Evolutionary conservation across 2,329 filamentous ascomycete species (phyloP), one percentile per base, ranked within the genome.

Genomic region (Metarhizium anisopliae): DNA sequence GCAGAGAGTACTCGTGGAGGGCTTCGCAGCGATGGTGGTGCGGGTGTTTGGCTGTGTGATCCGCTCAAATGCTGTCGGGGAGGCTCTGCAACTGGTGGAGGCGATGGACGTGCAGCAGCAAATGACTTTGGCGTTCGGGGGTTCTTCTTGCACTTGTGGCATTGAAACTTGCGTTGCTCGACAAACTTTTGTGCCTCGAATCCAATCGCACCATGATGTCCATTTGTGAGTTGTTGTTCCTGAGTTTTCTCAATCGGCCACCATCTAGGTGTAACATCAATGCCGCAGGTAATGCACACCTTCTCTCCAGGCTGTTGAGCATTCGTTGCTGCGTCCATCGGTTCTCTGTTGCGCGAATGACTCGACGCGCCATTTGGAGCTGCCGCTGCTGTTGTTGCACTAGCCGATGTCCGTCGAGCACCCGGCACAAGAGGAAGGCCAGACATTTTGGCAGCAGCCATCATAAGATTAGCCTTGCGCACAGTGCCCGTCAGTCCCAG

Each of bases 401-500:
- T 51, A 11, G 53, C 49, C 30, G 85, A 87, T 18, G 77, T 72
- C 58, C 83, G 79, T 56, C 84, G 76, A 62, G 79, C 76, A 30
- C 70, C 66, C 7, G 60, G 54, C 38, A 65, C 66, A 2, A 60
- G 54, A 10, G 57, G 72, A 63, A 70, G 65, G 36, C 67, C 65
- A 2, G 72, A 70, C 64, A 71, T 72, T 67, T 86, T 89, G 13
- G 81, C 80, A 32, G 82, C 83, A 52, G 82, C 79, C 56, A 82
- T 83, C 66, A 86, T 81, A 47, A 94, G 80, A 57, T 90, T 94
- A 25, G 94, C 93, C 71, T 96, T 96, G 55, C 94, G 87, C 25
- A 94, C 90, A 18, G 93, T 96, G 32, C 94, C 94, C 2, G 92
- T 96, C 63, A 96, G 75, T 2, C 89, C 84, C 45, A 93, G 80